These are phyloP conservation scores for Melanopsichium pennsylvanicum DNA, from an alignment of 1,284 basidiomycete species.

Conservation along the genomic window DNA sequence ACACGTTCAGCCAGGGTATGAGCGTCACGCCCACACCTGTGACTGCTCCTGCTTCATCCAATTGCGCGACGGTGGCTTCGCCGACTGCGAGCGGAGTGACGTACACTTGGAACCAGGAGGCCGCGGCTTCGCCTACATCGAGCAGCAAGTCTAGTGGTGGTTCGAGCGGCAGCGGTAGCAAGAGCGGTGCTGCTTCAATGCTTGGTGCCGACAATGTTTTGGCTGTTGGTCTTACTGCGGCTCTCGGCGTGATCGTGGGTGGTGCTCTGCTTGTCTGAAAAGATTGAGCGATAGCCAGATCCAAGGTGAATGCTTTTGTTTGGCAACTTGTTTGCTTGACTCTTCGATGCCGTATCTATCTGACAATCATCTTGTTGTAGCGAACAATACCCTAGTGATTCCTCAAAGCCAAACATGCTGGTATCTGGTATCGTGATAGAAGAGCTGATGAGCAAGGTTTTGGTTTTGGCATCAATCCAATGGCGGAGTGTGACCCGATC, in stretches of 20 bases:
- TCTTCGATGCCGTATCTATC: too few relatives aligned
- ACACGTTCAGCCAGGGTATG: conserved; percentile 57
- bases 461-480: too few relatives aligned
- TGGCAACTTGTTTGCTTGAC: too few relatives aligned
- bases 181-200: conserved; percentile 20
- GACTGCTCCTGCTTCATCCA: conserved; percentile 50
- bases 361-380: not conserved
- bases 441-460: too few relatives aligned
- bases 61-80: conserved; percentile 43
- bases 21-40: conserved; percentile 46
- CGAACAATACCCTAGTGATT: conserved; percentile 5
- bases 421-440: too few relatives aligned
- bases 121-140: conserved; percentile 12
- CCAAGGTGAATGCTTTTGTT: too few relatives aligned
- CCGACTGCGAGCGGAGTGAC: conserved; percentile 55
- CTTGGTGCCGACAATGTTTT: conserved; percentile 6
- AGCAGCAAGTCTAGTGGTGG: not conserved
- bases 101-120: conserved; percentile 52
- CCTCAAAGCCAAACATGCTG: too few relatives aligned
- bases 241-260: conserved; percentile 15
- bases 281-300: too few relatives aligned
- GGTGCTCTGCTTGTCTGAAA: conserved; percentile 12
- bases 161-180: conserved; percentile 3
- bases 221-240: conserved; percentile 10
- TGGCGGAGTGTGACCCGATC: too few relatives aligned